Percentiles rank a stretch among this genome's conserved stretches.
phyloP scores from a whole-genome alignment of 495 filamentous ascomycete species.

The Annulohypoxylon stygium region DNA sequence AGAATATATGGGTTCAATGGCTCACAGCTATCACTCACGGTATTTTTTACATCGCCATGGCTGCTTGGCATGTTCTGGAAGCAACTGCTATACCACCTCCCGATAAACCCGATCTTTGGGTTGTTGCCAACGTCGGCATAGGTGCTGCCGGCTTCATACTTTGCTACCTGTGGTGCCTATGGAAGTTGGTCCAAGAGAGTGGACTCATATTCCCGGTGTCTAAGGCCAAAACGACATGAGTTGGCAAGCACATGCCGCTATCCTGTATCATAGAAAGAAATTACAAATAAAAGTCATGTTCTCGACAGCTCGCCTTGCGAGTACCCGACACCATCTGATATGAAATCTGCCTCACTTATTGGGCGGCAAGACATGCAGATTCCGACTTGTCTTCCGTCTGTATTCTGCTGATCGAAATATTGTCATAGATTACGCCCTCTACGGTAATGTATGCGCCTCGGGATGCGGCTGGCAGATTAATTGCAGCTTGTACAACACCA shows the following conservation, averaged over 20 bases:
- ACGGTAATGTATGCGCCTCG: not conserved
- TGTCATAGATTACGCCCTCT: not conserved
- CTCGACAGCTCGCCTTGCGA: not conserved
- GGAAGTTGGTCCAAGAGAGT: slow-evolving; percentile 75
- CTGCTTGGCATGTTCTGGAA: slow-evolving; percentile 83
- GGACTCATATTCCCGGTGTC: slow-evolving; percentile 51
- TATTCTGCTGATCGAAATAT: not conserved
- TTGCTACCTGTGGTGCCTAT: slow-evolving; percentile 91
- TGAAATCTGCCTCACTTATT: not conserved
- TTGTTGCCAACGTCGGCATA: slow-evolving; percentile 87
- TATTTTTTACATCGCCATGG: slow-evolving; percentile 80
- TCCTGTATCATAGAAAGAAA: slow-evolving; percentile 22
- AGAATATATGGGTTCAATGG: slow-evolving; percentile 61
- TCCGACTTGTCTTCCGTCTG: not conserved
- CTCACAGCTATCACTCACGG: slow-evolving; percentile 76
- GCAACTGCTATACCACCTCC: slow-evolving; percentile 72
- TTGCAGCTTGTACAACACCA: too few species aligned
- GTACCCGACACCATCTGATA: not conserved
- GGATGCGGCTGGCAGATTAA: not conserved
- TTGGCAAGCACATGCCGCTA: slow-evolving; percentile 12
- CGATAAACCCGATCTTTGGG: slow-evolving; percentile 91
- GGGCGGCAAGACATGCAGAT: not conserved
- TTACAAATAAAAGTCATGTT: slow-evolving; percentile 30
- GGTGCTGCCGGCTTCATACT: slow-evolving; percentile 87
- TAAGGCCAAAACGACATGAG: slow-evolving; percentile 59